Evolutionary conservation across 768 basidiomycete species (phyloP), one percentile per base, ranked within the genome.

Genomic region (Panellus pusillus): DNA sequence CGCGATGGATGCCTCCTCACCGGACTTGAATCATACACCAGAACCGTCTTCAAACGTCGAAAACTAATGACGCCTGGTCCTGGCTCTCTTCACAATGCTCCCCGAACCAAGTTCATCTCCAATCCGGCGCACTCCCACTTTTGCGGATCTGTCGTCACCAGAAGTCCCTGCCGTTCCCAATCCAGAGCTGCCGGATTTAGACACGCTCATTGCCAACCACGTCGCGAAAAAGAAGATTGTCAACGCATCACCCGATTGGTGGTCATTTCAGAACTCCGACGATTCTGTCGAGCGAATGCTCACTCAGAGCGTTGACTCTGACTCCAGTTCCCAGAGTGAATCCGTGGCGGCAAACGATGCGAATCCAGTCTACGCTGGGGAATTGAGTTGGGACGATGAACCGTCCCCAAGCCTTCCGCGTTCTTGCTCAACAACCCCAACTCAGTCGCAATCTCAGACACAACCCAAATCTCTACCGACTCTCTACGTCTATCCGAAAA

Each of bases 281-380:
- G 69, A 68, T 32, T 74, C 66, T 11, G 79, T 82, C 17, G n/a
- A 79, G 57, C 68, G 68, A 28, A 76, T 80, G n/a, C 68, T 82
- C 29, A 80, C 79, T 0, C 79, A 79, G 61, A 70, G 66, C 31
- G 50, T 66, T 39, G 63, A 63, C 11, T 31, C 57, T 4, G 66
- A 67, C 32, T 43, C 38, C 24, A 43, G 14, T 15, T n/a, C 24
- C 28, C 14, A 20, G 18, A 41, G 31, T 19, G 19, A 36, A 14
- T 5, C 9, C 29, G 36, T 49, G 19, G n/a, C 58, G 47, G 45
- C 37, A 11, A 36, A 18, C 52, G 57, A 41, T 28, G 27, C 31
- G n/a, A 31, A 13, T 47, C 32, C 15, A 44, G 49, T 45, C 18
- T 61, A 61, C 28, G 49, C 54, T 11, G 58, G 51, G 13, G 54